Percentiles rank a stretch among this genome's conserved stretches.
These are phyloP conservation scores for Teunomyces funiuensis DNA, from an alignment of 805 yeast species.

Conservation along the genomic window DNA sequence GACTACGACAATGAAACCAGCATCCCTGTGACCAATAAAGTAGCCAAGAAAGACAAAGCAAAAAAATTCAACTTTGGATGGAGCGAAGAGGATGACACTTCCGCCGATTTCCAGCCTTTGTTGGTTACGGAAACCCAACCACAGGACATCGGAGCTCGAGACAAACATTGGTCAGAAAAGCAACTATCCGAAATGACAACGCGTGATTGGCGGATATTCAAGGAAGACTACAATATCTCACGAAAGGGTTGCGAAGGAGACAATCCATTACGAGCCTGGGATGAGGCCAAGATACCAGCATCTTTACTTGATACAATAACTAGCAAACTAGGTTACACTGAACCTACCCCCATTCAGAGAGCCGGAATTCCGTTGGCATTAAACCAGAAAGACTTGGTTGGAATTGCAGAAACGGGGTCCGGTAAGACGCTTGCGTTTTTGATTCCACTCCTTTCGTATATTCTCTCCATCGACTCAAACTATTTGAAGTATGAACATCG, in stretches of 20 bases:
- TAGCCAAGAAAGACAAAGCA: constrained; percentile 7
- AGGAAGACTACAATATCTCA: constrained; percentile 71
- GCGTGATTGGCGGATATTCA: constrained; percentile 88
- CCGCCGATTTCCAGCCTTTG: constrained; percentile 43
- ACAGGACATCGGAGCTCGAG: constrained; percentile 10
- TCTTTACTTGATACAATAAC: constrained; percentile 29
- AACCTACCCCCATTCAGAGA: constrained; percentile 90
- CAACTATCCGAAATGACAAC: constrained; percentile 61
- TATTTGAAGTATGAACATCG: constrained; percentile 40
- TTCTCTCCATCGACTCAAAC: constrained; percentile 35
- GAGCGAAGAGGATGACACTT: constrained; percentile 67
- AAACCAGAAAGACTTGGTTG: constrained; percentile 64
- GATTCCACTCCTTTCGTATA: constrained; percentile 65
- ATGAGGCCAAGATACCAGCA: constrained; percentile 54
- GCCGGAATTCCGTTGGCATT: constrained; percentile 78
- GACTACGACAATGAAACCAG: constrained; percentile 2
- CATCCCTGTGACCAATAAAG: not conserved
- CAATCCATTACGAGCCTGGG: constrained; percentile 75
- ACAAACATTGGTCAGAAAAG: constrained; percentile 69
- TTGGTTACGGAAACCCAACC: constrained; percentile 16
- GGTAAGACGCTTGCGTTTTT: constrained; percentile 89
- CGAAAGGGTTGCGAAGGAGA: constrained; percentile 46
- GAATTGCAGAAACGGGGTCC: constrained; percentile 95
- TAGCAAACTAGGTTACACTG: constrained; percentile 44
- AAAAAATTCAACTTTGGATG: constrained; percentile 65